These are phyloP conservation scores for Candida jianshihensis DNA, from an alignment of 805 yeast genomes.

Conservation along the genomic window DNA sequence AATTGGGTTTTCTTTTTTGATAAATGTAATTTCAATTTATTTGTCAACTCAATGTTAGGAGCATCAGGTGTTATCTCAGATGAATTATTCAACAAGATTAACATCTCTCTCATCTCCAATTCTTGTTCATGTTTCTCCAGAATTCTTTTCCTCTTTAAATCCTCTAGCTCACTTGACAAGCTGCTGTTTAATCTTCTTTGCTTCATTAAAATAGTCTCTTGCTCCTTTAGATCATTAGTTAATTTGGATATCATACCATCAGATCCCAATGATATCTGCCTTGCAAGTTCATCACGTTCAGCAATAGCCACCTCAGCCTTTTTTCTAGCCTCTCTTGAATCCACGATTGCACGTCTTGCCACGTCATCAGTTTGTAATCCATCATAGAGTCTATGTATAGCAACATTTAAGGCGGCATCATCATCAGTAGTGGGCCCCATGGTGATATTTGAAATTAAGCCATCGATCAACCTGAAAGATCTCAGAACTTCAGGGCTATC, in stretches of 20 bases:
- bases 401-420: slow-evolving; percentile 66
- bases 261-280: slow-evolving; percentile 68
- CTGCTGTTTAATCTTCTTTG: slow-evolving; percentile 58
- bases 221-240: slow-evolving; percentile 55
- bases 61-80: slow-evolving; percentile 24
- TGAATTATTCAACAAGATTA: slow-evolving; percentile 49
- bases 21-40: slow-evolving; percentile 33
- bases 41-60: slow-evolving; percentile 27
- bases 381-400: slow-evolving; percentile 66
- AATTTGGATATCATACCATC: slow-evolving; percentile 62
- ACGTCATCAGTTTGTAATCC: slow-evolving; percentile 79
- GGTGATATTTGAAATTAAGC: slow-evolving; percentile 55
- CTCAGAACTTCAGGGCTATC: slow-evolving; percentile 40
- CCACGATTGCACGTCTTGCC: slow-evolving; percentile 64
- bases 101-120: slow-evolving; percentile 66
- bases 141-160: slow-evolving; percentile 45
- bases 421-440: slow-evolving; percentile 39
- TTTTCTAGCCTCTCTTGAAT: slow-evolving; percentile 44
- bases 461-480: slow-evolving; percentile 57
- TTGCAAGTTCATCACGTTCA: slow-evolving; percentile 55
- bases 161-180: slow-evolving; percentile 55
- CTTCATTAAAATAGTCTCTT: slow-evolving; percentile 47
- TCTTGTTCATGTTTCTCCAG: slow-evolving; percentile 71
- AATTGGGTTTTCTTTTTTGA: slow-evolving; percentile 33
- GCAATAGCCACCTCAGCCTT: slow-evolving; percentile 49